Base-by-base conservation (phyloP, 2,329 filamentous ascomycete species). In the Pyrenophora teres region DNA sequence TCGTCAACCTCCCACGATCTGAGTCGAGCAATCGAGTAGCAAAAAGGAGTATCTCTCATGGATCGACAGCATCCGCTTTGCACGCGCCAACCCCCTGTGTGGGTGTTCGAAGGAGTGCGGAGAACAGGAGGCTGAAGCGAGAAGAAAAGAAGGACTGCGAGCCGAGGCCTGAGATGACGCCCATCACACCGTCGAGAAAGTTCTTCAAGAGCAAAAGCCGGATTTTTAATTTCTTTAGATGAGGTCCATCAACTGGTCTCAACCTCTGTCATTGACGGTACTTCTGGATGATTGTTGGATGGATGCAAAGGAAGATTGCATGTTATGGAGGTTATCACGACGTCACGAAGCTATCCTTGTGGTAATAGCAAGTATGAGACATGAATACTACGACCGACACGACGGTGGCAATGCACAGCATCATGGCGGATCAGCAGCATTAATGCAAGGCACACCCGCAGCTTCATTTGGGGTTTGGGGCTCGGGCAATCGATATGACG, bases 361-460 rank as follows among this genome's bases (percentile, higher is more conserved):
- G 37, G 37, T 39, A 41, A 42, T 50, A 65, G 42, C 30, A 50
- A 41, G 47, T 53, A 59, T 35, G 49, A 35, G 38, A 39, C 33
- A 50, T 48, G 47, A 23, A 45, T 39, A 45, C 37, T 27, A 45
- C 46, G 21, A 41, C 45, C 42, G 25, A 40, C 31, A 57, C 32
- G 50, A 43, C 37, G 46, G 19, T 38, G 46, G 45, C 30, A 10
- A 37, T 32, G 40, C 35, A 50, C 19, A 16, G 44, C 27, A 40
- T 54, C 40, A 54, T 53, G 19, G 38, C 53, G 63, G 27, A 67
- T 67, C 60, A 63, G 54, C 41, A 54, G 45, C 49, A 48, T 54
- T 57, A 55, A 65, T 72, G 69, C 69, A 71, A 73, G 70, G 70
- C 63, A 71, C 70, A 70, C 63, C 67, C 68, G 67, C 57, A 50